phyloP scores from a whole-genome alignment of 345 rosid genomes.

The Rhizophora apiculata region DNA sequence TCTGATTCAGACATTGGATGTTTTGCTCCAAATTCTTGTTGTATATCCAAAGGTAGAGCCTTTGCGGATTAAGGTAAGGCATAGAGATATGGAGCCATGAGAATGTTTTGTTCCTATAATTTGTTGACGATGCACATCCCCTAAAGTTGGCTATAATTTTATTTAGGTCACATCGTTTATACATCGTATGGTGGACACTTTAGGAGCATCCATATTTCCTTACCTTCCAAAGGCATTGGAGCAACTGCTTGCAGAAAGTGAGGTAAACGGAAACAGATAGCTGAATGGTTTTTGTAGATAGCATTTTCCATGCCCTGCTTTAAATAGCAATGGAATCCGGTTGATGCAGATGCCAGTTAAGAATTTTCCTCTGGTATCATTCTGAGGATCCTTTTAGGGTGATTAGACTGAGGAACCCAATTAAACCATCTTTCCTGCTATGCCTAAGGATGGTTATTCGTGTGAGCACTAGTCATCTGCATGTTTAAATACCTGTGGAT shows the following conservation, averaged over 20 bases:
- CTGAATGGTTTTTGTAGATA: no score
- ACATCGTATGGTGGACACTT: slow-evolving; percentile 96
- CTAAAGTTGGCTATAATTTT: slow-evolving; percentile 21
- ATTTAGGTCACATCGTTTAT: slow-evolving; percentile 81
- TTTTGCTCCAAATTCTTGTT: slow-evolving; percentile 72
- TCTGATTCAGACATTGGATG: slow-evolving; percentile 75
- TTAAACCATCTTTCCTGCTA: no score
- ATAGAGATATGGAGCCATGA: slow-evolving; percentile 6
- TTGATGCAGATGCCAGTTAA: no score
- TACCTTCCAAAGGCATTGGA: slow-evolving; percentile 89
- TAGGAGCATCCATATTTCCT: slow-evolving; percentile 88
- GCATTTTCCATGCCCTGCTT: no score
- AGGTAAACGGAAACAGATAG: slow-evolving; percentile 42
- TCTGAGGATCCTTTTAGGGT: no score
- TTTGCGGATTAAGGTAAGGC: slow-evolving; percentile 73
- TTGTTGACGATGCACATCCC: slow-evolving; percentile 11
- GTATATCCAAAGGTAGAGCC: slow-evolving; percentile 83
- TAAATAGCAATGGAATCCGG: no score
- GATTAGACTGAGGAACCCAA: no score
- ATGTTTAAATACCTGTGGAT: no score
- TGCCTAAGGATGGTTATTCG: no score
- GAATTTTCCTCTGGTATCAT: no score
- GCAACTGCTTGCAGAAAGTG: slow-evolving; percentile 85
- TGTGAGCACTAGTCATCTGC: no score
- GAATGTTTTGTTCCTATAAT: background rate